Evolutionary conservation across 202 grass and related monocot species (phyloP).

Genomic region (Carex arenaria): DNA sequence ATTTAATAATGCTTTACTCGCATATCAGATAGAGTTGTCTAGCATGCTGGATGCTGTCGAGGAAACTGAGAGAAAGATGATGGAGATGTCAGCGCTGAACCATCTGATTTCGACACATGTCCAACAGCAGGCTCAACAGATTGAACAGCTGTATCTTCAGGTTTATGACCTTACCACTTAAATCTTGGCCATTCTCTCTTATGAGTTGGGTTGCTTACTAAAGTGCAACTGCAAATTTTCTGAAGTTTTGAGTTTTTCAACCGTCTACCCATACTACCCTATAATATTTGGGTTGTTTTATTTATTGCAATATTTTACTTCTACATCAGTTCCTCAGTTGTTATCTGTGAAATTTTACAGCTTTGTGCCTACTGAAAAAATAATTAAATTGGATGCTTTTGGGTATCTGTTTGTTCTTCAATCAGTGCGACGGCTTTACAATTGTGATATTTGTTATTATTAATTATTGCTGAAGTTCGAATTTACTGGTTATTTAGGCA

Average conservation of each 20-base stretch:
- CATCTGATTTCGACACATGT: slow-evolving; percentile 97
- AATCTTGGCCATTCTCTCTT: background rate
- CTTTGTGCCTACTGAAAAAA: background rate
- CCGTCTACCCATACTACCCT: background rate
- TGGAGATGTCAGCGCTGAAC: slow-evolving; percentile 93
- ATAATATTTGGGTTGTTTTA: background rate
- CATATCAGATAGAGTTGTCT: slow-evolving; percentile 66
- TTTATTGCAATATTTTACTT: background rate
- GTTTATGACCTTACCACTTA: slow-evolving; percentile 23
- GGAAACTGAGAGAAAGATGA: slow-evolving; percentile 96
- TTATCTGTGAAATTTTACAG: background rate
- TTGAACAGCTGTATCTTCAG: slow-evolving; percentile 89
- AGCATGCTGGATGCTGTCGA: slow-evolving; percentile 78
- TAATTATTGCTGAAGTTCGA: background rate
- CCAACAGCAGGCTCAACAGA: slow-evolving; percentile 83
- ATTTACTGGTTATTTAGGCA: slow-evolving; percentile 42
- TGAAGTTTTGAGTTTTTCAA: background rate
- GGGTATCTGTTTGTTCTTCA: background rate
- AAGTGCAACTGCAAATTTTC: background rate
- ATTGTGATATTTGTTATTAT: slow-evolving; percentile 4
- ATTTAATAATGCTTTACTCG: slow-evolving; percentile 5
- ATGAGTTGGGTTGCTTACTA: background rate
- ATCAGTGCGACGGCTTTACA: background rate
- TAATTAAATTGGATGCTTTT: background rate
- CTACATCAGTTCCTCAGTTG: background rate